Base-by-base conservation (phyloP, 768 basidiomycete genomes). In the Albatrellus ellisii region DNA sequence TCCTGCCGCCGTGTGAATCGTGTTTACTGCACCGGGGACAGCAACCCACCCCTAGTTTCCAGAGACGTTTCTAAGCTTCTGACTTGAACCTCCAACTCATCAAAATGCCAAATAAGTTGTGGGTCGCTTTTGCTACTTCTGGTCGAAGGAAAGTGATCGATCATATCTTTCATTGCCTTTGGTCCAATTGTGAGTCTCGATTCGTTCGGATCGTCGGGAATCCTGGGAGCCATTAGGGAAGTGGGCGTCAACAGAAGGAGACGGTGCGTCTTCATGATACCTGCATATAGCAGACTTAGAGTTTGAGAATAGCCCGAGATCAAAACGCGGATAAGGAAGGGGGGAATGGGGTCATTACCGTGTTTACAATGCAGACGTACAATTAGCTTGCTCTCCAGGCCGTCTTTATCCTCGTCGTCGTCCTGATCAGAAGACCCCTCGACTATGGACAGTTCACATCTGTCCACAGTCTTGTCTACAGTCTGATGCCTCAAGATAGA, bases 361-460 rank as follows among this genome's bases (percentile, higher is more conserved):
- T 88, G 81, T 64, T 89, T 88, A 58, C 87, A 90, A 51, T 84
- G 70, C 38, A 89, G 58, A 48, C 77, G 77, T 28, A 89, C 62
- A 24, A 83, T 66, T 40, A 89, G 62, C 52, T 70, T 78, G 52
- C 77, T 81, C 57, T 87, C 82, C 5, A 85, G 62, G 36, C 70
- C 65, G 48, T 86, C 82, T 8, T 56, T 52, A 15, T 70, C 71
- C 18, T 71, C 70, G 33, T 64, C 63, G 9, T 60, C 59, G 20
- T 59, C 62, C 8, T 58, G 57, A 14, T 61, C 54, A 11, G 58
- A 49, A 6, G 67, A 69, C 31, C 62, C 67, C 45, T 86, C 79
- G 4, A 73, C 56, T 40, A 89, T 72, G 4, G 75, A 72, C 39
- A 90, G 55, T 51, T 86, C 84, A 54, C 85, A 86, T 46, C 72